These are phyloP conservation scores for grape (Vitis vinifera) DNA, from an alignment of 164 flowering plant species.

Conservation along the genomic window ASM3070453v1 NC_081810.1:17871001-17871500, in stretches of 20 bases:
- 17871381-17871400: constrained; percentile 63
- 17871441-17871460: no score
- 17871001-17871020: background rate
- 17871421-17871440: background rate
- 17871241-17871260: constrained; percentile 49
- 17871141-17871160: constrained; percentile 42
- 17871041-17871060: background rate
- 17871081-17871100: constrained; percentile 40
- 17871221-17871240: constrained; percentile 56
- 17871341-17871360: constrained; percentile 51
- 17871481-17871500: background rate
- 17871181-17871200: constrained; percentile 61
- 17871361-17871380: constrained; percentile 60
- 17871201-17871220: constrained; percentile 42
- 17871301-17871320: constrained; percentile 55
- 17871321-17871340: constrained; percentile 62
- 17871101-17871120: constrained; percentile 40
- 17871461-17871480: background rate
- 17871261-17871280: constrained; percentile 56
- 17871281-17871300: constrained; percentile 56
- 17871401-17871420: constrained; percentile 51
- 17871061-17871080: constrained; percentile 36
- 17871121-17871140: constrained; percentile 47
- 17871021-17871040: background rate
- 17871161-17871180: constrained; percentile 55